Evolutionary conservation across 345 rosid species (phyloP), one percentile per base, ranked within the genome.

Genomic region (Camelina hispida): DNA sequence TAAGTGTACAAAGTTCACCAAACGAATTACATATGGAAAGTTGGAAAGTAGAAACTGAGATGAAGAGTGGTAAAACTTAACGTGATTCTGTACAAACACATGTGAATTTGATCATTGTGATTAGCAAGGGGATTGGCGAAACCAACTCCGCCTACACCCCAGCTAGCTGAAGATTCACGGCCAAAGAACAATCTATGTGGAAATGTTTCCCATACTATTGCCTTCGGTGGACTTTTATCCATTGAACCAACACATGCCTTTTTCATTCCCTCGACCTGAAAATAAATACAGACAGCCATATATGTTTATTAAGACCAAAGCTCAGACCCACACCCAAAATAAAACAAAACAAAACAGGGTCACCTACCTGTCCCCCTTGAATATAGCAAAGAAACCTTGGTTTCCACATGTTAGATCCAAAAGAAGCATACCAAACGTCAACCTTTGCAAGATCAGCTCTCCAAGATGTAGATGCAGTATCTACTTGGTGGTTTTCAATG

Each of bases 101-200:
- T 16, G 81, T 84, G 72, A 55, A 88, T 68, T 80, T 77, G 83
- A 22, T 87, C 83, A 71, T 69, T 75, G 73, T 10, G 43, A 73
- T 71, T 80, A 73, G 84, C 37, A 80, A 74, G 69, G 12, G 97
- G 98, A 51, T 86, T 83, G 71, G 84, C 77, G 75, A 94, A 94
- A 84, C 97, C 97, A 83, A 72, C 92, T 50, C 97, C 97, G 79
- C 98, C 98, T 22, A 77, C 78, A 68, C 97, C 97, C 98, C 97
- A 91, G 37, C 81, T 72, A 38, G 0, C 52, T 7, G 86, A 53
- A 66, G 86, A 91, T 25, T 90, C 85, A 20, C 46, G 87, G 48
- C 97, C 98, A 76, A 94, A 91, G 82, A 91, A 88, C 69, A 94
- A 81, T 17, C 91, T 84, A 70, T 84, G 89, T 34, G 97, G 89